Evolutionary conservation across 1,139 yeast species (phyloP).

Genomic region (Wickerhamomyces sp.): DNA sequence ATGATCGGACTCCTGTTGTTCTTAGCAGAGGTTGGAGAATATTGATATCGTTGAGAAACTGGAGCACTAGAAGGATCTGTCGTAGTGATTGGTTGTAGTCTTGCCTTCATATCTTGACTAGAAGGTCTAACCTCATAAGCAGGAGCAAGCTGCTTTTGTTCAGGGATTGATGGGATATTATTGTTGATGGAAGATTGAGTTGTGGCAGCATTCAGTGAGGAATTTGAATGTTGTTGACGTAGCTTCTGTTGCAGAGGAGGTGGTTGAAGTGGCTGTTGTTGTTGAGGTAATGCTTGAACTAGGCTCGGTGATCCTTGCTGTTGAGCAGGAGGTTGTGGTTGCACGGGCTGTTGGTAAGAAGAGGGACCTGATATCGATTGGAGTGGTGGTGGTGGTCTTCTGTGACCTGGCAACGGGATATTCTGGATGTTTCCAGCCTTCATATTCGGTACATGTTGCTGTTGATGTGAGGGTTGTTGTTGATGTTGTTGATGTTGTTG

Average conservation of each 20-base stretch:
- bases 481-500: too few relatives aligned
- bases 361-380: conserved; percentile 8
- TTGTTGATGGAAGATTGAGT: not conserved
- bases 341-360: not conserved
- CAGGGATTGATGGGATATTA: not conserved
- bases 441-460: conserved; percentile 3
- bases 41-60: conserved; percentile 18
- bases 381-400: conserved; percentile 4
- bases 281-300: not conserved
- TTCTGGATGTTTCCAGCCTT: too few relatives aligned
- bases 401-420: not conserved
- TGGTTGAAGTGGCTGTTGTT: not conserved
- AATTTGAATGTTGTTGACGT: conserved; percentile 6
- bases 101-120: not conserved
- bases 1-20: conserved; percentile 21
- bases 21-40: conserved; percentile 14
- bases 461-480: conserved; percentile 15
- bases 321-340: not conserved
- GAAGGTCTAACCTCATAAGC: not conserved
- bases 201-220: conserved; percentile 5
- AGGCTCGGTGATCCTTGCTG: not conserved
- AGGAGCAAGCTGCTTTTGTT: not conserved
- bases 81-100: conserved; percentile 20
- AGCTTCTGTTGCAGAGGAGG: conserved; percentile 19
- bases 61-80: conserved; percentile 20